Base-by-base conservation (phyloP, 2,329 filamentous ascomycete genomes). In the Sarocladiaceae sp. region DNA sequence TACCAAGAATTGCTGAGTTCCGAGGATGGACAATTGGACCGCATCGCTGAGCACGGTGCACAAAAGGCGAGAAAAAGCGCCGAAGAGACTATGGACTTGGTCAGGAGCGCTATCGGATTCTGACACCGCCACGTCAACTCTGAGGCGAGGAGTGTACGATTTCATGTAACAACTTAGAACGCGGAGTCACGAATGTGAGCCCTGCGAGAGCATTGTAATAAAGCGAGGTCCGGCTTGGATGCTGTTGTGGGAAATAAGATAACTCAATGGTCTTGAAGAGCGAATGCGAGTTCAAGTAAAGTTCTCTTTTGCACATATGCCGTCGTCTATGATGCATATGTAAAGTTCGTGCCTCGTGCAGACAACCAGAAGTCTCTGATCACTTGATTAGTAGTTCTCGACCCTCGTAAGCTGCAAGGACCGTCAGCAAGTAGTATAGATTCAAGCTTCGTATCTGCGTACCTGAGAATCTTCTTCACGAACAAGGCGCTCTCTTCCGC, bases 321-420 rank as follows among this genome's bases (percentile, higher is more conserved):
- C 22, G 18, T 42, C 10, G 17, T 62, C n/a, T 59, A 84, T 40
- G 81, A 83, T 47, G 72, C 77, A 66, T 85, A 86, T 8, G 80
- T 72, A 65, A 84, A 86, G 59, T 72, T 82, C 1, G 77, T 76
- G 6, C 80, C 80, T 55, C 86, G 74, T 55, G 84, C 85, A 2
- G 77, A 74, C n/a, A 88, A 68, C 83, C 86, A 91, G 62, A 90
- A 90, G 26, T 88, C 84, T 54, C 81, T 78, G 3, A 89, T 80
- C 1, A 88, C 74, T 52, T 83, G 77, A 56, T 85, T 88, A 3
- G 86, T 89, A 48, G 76, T 71, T 56, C 79, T 76, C 1, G 79
- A 74, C 7, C 87, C 87, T 35, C 87, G 75, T 29, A 89, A 70
- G 61, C 82, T 86, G 53, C 37, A 33, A n/a, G 28, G n/a, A 36